phyloP scores from a whole-genome alignment of 2,329 filamentous ascomycete genomes.

The Ophiocordyceps camponoti-floridani region DNA sequence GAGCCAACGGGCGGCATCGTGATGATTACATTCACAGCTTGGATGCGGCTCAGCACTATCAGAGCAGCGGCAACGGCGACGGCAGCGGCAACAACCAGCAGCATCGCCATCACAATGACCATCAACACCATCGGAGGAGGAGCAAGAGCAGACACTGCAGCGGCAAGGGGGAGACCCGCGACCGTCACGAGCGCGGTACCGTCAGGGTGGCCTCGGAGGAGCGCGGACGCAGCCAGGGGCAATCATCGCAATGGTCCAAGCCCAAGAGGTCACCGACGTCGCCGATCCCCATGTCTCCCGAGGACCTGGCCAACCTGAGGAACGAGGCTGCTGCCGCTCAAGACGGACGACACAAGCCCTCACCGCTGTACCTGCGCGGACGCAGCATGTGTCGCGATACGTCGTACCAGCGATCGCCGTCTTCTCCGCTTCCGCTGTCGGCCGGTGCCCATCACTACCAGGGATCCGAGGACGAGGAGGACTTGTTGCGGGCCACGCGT shows the following conservation, averaged over 20 bases:
- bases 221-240: conserved; percentile 50
- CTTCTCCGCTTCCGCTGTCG: conserved; percentile 64
- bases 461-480: conserved; percentile 47
- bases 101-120: no score
- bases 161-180: conserved; percentile 15
- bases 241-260: no score
- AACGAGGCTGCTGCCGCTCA: conserved; percentile 24
- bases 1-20: conserved; percentile 40
- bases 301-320: conserved; percentile 53
- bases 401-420: conserved; percentile 51
- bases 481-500: conserved; percentile 32
- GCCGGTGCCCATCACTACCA: conserved; percentile 20
- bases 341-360: conserved; percentile 21
- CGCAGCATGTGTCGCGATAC: conserved; percentile 42
- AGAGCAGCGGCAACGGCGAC: no score
- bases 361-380: conserved; percentile 35
- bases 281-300: conserved; percentile 84
- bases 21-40: conserved; percentile 79
- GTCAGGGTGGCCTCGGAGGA: conserved; percentile 50
- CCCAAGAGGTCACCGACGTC: conserved; percentile 82
- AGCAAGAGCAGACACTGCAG: conserved; percentile 37
- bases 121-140: conserved; percentile 35
- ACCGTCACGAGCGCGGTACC: no score
- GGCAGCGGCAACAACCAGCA: no score
- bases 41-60: conserved; percentile 55